These are phyloP conservation scores for Jaapia argillacea DNA, from an alignment of 768 basidiomycete species.

Conservation along the genomic window DNA sequence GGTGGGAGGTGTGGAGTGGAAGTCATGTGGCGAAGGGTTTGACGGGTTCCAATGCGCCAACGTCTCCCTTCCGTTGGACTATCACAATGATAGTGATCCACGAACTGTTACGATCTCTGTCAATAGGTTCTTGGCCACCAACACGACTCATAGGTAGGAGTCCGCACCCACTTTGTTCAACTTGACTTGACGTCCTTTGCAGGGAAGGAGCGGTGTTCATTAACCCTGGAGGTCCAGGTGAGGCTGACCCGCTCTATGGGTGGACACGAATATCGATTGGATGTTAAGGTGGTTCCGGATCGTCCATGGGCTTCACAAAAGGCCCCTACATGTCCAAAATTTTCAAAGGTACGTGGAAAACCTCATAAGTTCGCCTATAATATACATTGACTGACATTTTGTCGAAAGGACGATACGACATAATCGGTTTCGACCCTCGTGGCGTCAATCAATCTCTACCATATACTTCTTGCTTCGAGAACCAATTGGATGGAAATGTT, in stretches of 20 bases:
- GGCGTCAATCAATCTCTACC: background rate
- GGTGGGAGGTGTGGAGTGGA: background rate
- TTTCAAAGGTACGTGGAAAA: background rate
- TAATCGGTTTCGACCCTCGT: background rate
- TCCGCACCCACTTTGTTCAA: background rate
- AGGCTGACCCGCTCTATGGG: background rate
- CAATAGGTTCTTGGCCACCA: background rate
- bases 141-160: background rate
- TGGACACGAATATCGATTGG: background rate
- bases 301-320: background rate
- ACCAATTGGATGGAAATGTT: background rate
- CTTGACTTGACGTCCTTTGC: background rate
- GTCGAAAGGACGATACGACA: background rate
- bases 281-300: background rate
- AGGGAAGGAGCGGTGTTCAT: background rate
- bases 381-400: background rate
- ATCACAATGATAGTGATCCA: background rate
- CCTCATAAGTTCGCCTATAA: background rate
- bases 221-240: constrained; percentile 1
- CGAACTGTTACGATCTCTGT: background rate
- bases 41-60: constrained; percentile 2
- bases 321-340: background rate
- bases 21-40: background rate
- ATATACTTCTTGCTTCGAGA: background rate
- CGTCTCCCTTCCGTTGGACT: background rate